Percentiles rank a stretch among this genome's conserved stretches.
These are phyloP conservation scores for Salvia sclarea DNA, from an alignment of 305 asterid genomes.

Conservation along the genomic window DNA sequence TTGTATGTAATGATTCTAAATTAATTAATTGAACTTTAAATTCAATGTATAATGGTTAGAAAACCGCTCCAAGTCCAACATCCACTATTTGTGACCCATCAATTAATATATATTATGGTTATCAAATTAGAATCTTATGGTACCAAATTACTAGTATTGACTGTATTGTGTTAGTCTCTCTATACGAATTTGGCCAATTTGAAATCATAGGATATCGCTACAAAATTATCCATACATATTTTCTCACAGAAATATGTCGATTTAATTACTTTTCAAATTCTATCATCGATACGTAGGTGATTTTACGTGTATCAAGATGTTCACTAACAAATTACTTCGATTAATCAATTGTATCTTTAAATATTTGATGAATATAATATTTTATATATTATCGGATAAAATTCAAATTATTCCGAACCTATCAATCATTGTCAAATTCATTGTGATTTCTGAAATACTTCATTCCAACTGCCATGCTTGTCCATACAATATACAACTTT, in stretches of 20 bases:
- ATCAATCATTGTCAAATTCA: slow-evolving; percentile 16
- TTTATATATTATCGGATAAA: neutral
- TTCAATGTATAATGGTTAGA: neutral
- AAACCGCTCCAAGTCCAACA: neutral
- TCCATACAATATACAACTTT: neutral
- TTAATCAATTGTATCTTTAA: neutral
- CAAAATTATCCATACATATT: too few relatives aligned
- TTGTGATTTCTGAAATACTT: too few relatives aligned
- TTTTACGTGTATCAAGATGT: neutral
- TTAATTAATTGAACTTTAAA: neutral
- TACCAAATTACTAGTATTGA: too few relatives aligned
- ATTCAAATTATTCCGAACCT: neutral
- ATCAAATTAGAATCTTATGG: too few relatives aligned
- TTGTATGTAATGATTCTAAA: too few relatives aligned
- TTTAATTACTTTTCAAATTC: too few relatives aligned
- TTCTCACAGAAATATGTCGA: too few relatives aligned
- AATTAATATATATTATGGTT: too few relatives aligned
- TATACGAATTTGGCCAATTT: too few relatives aligned
- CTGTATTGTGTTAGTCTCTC: neutral
- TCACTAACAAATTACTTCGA: neutral
- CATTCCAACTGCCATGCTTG: slow-evolving; percentile 3
- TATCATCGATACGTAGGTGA: too few relatives aligned
- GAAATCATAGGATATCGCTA: too few relatives aligned
- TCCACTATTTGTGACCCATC: too few relatives aligned
- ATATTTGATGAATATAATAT: neutral